Percentiles rank a stretch among this genome's conserved stretches.
Conservation (phyloP, 2,329 filamentous ascomycete species). For the Arachnopeziza araneosa region DNA sequence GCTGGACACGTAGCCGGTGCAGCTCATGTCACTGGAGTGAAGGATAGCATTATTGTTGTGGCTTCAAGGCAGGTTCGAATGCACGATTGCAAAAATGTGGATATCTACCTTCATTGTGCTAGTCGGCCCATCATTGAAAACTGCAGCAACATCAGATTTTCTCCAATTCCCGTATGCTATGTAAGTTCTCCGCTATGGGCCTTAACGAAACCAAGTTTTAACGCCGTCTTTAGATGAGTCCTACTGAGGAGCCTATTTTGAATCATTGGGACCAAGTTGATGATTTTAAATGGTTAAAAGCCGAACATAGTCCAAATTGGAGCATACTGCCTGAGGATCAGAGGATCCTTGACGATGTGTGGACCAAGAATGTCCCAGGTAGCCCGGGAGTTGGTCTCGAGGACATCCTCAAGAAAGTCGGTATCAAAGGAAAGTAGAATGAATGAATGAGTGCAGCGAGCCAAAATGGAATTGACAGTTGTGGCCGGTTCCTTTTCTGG, state of each 20-base stretch:
- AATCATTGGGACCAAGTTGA: constrained; percentile 90
- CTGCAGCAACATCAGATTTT: constrained; percentile 72
- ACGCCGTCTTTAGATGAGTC: constrained; percentile 20
- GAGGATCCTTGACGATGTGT: constrained; percentile 56
- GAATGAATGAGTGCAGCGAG: neutral
- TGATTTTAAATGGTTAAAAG: constrained; percentile 96
- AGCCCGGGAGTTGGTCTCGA: constrained; percentile 55
- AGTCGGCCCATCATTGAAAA: constrained; percentile 94
- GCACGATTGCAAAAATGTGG: constrained; percentile 76
- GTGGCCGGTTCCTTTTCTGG: neutral
- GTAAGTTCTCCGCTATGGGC: constrained; percentile 43
- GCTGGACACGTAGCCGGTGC: constrained; percentile 75
- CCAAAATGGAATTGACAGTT: neutral
- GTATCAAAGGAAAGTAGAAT: constrained; percentile 21
- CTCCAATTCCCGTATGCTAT: constrained; percentile 64
- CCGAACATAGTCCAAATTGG: constrained; percentile 86
- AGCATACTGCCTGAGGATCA: constrained; percentile 56
- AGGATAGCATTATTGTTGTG: constrained; percentile 70
- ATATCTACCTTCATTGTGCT: constrained; percentile 75
- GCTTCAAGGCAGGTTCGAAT: constrained; percentile 85
- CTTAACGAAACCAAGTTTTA: constrained; percentile 3
- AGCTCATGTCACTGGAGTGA: constrained; percentile 73
- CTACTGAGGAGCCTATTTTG: constrained; percentile 27
- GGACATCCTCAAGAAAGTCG: constrained; percentile 55
- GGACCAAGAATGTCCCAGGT: constrained; percentile 63